Conservation (phyloP, 345 rosid species). For the Eucalyptus microcorys region DNA sequence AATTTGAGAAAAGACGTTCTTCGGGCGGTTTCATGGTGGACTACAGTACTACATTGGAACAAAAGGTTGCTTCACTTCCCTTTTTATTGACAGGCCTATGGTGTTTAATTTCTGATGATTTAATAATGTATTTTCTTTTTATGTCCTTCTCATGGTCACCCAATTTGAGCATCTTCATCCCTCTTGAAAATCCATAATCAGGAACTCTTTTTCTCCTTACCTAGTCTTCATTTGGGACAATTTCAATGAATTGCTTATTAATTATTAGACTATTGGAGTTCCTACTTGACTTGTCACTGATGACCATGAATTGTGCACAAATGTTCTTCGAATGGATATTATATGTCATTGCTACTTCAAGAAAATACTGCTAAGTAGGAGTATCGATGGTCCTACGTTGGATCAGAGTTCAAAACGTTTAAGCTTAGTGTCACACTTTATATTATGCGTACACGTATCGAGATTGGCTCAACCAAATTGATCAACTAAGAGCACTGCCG, state of each 20-base stretch:
- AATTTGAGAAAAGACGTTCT: constrained; percentile 3
- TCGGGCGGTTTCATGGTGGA: constrained; percentile 25
- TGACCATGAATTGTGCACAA: background rate
- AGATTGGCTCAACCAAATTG: background rate
- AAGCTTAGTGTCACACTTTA: background rate
- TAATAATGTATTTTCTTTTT: background rate
- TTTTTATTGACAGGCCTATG: background rate
- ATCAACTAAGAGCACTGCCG: background rate
- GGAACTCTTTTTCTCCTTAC: background rate
- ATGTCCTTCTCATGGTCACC: background rate
- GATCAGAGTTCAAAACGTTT: background rate
- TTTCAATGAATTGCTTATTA: background rate
- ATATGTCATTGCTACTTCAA: background rate
- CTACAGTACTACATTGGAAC: constrained; percentile 13
- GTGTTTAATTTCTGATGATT: background rate
- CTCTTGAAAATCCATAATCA: background rate
- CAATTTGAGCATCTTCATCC: background rate
- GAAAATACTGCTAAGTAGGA: background rate
- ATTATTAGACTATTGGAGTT: background rate
- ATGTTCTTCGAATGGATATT: background rate
- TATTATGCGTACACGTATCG: background rate
- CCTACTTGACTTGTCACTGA: background rate
- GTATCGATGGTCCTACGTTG: background rate
- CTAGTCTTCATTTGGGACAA: background rate
- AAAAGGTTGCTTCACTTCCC: constrained; percentile 5